Evolutionary conservation across 495 filamentous ascomycete genomes (phyloP).

Genomic region (Paragyromitra xinjiangensis): DNA sequence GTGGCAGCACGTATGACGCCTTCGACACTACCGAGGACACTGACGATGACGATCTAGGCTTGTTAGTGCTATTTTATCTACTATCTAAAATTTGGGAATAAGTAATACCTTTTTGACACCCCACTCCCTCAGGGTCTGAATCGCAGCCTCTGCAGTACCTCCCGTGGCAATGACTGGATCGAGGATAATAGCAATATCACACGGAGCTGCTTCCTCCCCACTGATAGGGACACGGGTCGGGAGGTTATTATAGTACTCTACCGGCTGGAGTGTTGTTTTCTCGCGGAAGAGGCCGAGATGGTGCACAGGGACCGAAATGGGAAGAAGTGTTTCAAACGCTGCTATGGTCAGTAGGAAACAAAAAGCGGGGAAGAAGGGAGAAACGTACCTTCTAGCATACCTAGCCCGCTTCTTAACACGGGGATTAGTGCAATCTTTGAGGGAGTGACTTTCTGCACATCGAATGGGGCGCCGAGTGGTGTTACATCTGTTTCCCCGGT

Average conservation of each 20-base stretch:
- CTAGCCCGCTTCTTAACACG: slow-evolving; percentile 86
- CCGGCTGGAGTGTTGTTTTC: slow-evolving; percentile 80
- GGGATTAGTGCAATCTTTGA: slow-evolving; percentile 81
- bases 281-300: slow-evolving; percentile 95
- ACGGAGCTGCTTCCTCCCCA: slow-evolving; percentile 59
- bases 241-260: slow-evolving; percentile 99
- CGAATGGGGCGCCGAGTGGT: slow-evolving; percentile 76
- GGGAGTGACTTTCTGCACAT: slow-evolving; percentile 68
- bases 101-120: slow-evolving; percentile 71
- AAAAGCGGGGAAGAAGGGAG: slow-evolving; percentile 5
- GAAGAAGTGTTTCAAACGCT: slow-evolving; percentile 86
- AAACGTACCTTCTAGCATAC: slow-evolving; percentile 79
- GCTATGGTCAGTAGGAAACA: neutral
- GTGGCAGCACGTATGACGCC: slow-evolving; percentile 74
- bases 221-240: slow-evolving; percentile 70
- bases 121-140: slow-evolving; percentile 89
- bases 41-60: slow-evolving; percentile 71
- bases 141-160: slow-evolving; percentile 86
- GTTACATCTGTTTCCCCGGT: slow-evolving; percentile 69
- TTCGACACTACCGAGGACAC: slow-evolving; percentile 72
- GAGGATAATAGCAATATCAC: slow-evolving; percentile 78
- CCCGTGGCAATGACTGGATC: slow-evolving; percentile 96
- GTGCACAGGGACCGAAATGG: slow-evolving; percentile 80
- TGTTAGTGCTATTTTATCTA: neutral
- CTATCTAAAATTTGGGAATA: neutral